phyloP scores from a whole-genome alignment of 2,329 filamentous ascomycete species.

The Fusarium pseudograminearum region DNA sequence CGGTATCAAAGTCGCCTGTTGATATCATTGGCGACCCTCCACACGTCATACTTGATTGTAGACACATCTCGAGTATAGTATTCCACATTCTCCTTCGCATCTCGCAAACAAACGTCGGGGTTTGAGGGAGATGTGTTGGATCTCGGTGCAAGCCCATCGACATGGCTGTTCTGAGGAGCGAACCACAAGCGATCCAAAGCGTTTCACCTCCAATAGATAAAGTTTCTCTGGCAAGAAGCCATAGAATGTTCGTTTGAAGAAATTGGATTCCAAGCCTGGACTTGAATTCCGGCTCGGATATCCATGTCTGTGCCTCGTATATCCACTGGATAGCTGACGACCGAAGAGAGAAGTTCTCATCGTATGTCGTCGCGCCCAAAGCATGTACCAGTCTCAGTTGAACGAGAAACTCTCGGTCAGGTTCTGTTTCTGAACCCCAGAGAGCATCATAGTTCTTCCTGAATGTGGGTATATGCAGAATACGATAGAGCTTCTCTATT shows the following conservation, averaged over 20 bases:
- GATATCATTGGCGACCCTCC: slow-evolving; percentile 61
- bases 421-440: slow-evolving; percentile 55
- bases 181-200: slow-evolving; percentile 61
- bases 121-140: slow-evolving; percentile 55
- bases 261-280: slow-evolving; percentile 61
- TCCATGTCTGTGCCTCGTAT: slow-evolving; percentile 67
- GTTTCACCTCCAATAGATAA: slow-evolving; percentile 58
- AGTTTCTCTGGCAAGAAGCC: slow-evolving; percentile 58
- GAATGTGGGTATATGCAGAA: slow-evolving; percentile 66
- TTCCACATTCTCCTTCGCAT: slow-evolving; percentile 66
- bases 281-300: slow-evolving; percentile 66
- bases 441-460: slow-evolving; percentile 61
- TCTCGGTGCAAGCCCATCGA: slow-evolving; percentile 66
- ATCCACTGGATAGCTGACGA: slow-evolving; percentile 66
- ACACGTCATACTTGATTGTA: slow-evolving; percentile 60
- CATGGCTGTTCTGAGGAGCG: slow-evolving; percentile 59
- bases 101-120: slow-evolving; percentile 55
- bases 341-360: slow-evolving; percentile 63
- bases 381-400: slow-evolving; percentile 70
- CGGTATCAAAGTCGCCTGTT: slow-evolving; percentile 61
- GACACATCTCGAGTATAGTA: slow-evolving; percentile 61
- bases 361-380: slow-evolving; percentile 64
- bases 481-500: slow-evolving; percentile 60
- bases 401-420: slow-evolving; percentile 62
- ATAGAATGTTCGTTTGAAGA: slow-evolving; percentile 62